Conservation (phyloP, 2,329 filamentous ascomycete genomes). For the Alternaria infectoria region DNA sequence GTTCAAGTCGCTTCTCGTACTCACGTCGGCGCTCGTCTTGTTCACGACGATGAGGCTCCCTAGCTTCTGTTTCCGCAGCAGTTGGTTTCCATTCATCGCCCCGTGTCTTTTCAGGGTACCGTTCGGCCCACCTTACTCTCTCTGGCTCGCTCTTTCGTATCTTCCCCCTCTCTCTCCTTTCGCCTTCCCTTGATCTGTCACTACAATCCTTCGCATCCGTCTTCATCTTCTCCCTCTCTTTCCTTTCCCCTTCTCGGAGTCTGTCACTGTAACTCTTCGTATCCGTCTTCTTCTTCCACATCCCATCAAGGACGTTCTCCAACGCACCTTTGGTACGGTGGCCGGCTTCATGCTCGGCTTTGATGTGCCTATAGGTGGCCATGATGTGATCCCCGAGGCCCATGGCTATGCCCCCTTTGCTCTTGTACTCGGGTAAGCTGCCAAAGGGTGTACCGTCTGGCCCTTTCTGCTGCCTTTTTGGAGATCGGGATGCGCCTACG, state of each 20-base stretch:
- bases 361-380: constrained; percentile 30
- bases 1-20: not conserved
- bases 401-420: constrained; percentile 20
- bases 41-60: not conserved
- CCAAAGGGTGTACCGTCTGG: constrained; percentile 26
- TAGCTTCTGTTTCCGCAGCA: not conserved
- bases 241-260: not conserved
- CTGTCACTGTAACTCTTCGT: not conserved
- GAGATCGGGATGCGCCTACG: not conserved
- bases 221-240: not conserved
- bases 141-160: not conserved
- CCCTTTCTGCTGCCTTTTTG: constrained; percentile 4
- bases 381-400: constrained; percentile 25
- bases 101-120: not conserved
- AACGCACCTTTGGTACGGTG: constrained; percentile 14
- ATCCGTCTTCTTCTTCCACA: constrained; percentile 9
- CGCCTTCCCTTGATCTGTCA: not conserved
- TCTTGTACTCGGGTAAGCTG: constrained; percentile 22
- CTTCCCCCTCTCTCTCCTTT: not conserved
- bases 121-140: not conserved
- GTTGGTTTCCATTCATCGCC: not conserved
- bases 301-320: constrained; percentile 19
- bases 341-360: constrained; percentile 26
- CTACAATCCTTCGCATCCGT: not conserved
- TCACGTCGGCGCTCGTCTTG: not conserved